These are phyloP conservation scores for Tylopilus felleus DNA, from an alignment of 768 basidiomycete species.

Conservation along the genomic window DNA sequence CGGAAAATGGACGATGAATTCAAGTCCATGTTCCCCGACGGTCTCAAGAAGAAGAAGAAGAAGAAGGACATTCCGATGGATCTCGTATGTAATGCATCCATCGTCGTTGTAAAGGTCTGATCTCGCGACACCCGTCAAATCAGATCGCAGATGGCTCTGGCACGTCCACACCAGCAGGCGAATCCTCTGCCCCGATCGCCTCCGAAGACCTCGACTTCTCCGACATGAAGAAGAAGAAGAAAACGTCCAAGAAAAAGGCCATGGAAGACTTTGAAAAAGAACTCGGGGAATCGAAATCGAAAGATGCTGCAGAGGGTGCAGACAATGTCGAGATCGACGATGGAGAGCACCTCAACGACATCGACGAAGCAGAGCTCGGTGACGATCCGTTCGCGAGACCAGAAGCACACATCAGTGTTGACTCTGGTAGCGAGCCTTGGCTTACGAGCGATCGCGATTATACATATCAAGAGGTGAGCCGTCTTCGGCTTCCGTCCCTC, in stretches of 20 bases:
- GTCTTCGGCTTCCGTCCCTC: background rate
- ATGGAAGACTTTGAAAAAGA: conserved; percentile 96
- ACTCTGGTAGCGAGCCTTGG: conserved; percentile 85
- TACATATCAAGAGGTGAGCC: conserved; percentile 83
- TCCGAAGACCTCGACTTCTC: conserved; percentile 89
- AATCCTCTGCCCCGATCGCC: conserved; percentile 39
- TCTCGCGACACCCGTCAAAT: background rate
- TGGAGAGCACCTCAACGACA: conserved; percentile 60
- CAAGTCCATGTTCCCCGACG: conserved; percentile 78
- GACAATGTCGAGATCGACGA: conserved; percentile 56
- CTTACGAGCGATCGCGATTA: conserved; percentile 92
- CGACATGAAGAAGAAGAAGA: conserved; percentile 97
- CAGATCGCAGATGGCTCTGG: conserved; percentile 66
- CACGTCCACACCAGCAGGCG: conserved; percentile 52
- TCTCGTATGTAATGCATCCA: conserved; percentile 47
- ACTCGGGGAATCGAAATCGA: conserved; percentile 67
- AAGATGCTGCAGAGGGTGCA: conserved; percentile 57
- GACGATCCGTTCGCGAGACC: conserved; percentile 78
- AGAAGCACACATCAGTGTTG: conserved; percentile 57
- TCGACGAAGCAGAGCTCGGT: conserved; percentile 82
- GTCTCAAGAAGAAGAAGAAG: conserved; percentile 91
- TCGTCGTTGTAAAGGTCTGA: background rate
- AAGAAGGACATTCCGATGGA: conserved; percentile 88
- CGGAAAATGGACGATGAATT: conserved; percentile 70
- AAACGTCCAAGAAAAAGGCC: conserved; percentile 83